Evolutionary conservation across 2,329 filamentous ascomycete species (phyloP).

Genomic region (Raffaelea albimanens): DNA sequence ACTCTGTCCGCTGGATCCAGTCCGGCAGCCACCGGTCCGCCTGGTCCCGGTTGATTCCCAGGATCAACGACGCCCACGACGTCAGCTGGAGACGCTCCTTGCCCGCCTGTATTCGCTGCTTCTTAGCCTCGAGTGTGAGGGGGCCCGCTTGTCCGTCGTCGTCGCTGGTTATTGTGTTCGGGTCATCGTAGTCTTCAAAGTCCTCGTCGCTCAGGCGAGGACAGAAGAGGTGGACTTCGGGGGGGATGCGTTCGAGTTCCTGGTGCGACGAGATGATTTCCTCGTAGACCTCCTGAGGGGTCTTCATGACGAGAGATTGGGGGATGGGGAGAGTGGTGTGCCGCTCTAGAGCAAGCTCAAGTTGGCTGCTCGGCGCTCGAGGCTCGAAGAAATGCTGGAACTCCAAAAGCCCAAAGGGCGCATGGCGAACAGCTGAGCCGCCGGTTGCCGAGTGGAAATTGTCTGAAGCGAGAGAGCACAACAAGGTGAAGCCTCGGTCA

Average conservation of each 20-base stretch:
- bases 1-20: slow-evolving; percentile 48
- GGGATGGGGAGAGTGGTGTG: no score
- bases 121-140: slow-evolving; percentile 33
- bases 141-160: neutral
- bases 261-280: slow-evolving; percentile 33
- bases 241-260: slow-evolving; percentile 31
- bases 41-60: slow-evolving; percentile 55
- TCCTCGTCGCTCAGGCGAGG: slow-evolving; percentile 56
- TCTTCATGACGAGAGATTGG: slow-evolving; percentile 21
- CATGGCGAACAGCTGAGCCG: no score
- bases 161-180: no score
- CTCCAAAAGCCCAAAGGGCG: no score
- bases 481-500: no score
- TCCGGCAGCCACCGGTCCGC: slow-evolving; percentile 50
- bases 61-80: slow-evolving; percentile 58
- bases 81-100: slow-evolving; percentile 49
- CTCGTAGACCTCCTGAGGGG: slow-evolving; percentile 22
- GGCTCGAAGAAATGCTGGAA: no score
- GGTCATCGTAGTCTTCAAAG: slow-evolving; percentile 52
- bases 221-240: slow-evolving; percentile 57
- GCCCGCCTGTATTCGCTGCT: slow-evolving; percentile 41
- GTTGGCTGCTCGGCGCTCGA: no score
- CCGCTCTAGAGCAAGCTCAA: no score
- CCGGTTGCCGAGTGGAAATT: no score
- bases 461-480: no score